Evolutionary conservation across 2,329 filamentous ascomycete species (phyloP), one percentile per base, ranked within the genome.

Genomic region (Exutisphaerella laricina): DNA sequence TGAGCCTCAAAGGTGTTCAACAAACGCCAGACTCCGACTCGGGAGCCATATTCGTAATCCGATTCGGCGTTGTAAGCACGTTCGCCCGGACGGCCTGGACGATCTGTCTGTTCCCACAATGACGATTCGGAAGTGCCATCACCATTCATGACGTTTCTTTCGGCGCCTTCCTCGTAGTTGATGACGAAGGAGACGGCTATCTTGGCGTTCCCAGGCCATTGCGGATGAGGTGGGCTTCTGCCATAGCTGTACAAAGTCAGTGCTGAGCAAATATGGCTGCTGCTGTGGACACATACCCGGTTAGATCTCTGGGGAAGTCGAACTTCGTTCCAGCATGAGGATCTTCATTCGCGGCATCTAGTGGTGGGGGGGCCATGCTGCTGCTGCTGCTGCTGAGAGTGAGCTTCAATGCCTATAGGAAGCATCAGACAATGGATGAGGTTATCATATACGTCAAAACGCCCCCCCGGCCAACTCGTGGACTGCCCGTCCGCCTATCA

Each of bases 11-110:
- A 74, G 41, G 74, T 55, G 13, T 67, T 60, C 54, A 74, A 71
- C 2, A 74, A 58, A 3, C 72, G 61, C 73, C 73, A 75, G 55
- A 70, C 70, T 3, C 72, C 73, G 1, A 65, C 65, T 2, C 73
- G 66, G 16, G 66, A 66, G 23, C 73, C 71, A 50, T 76, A 76
- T 42, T 76, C 72, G 48, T 71, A 77, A 48, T 75, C 72, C 9
- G 53, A 58, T 58, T 76, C 73, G 39, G 64, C 65, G 48, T 69
- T 74, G 57, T 67, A 64, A 38, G 61, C 66, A 29, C 71, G 66
- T 31, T 53, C 54, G 32, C 55, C 51, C 43, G 50, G 46, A 3
- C 43, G 33, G 8, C 49, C 43, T 20, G 50, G 46, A 7, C 48
- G 46, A 4, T 37, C 45, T 5, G 55, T 50, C 20, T 57, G 67